A percentile compares a stretch with the other conserved stretches of the same genome.
These are phyloP conservation scores for Diaporthe vaccinii DNA, from an alignment of 2,329 filamentous ascomycete species.

Conservation along the genomic window DNA sequence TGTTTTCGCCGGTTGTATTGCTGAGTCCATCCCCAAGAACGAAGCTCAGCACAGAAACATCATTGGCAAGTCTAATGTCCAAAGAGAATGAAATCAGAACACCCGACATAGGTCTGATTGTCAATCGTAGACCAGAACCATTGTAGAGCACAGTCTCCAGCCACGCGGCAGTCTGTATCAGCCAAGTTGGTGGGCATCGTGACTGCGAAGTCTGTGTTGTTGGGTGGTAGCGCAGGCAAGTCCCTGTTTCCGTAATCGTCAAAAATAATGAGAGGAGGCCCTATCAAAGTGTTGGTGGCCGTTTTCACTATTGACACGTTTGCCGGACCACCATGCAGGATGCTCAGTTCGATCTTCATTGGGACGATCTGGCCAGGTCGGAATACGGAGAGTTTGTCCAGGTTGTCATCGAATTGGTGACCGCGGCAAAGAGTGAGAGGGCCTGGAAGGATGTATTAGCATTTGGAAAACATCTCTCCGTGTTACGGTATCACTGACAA, in stretches of 20 bases:
- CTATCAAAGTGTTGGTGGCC: conserved; percentile 23
- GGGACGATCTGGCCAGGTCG: conserved; percentile 33
- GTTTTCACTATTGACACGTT: conserved; percentile 34
- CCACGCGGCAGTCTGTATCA: conserved; percentile 16
- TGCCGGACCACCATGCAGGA: conserved; percentile 31
- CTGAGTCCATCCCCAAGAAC: not conserved
- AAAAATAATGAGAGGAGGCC: conserved; percentile 25
- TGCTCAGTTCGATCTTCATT: conserved; percentile 23
- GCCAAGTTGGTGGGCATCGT: conserved; percentile 29
- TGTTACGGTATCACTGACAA: not conserved
- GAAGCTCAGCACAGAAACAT: not conserved
- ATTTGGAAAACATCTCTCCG: too few species aligned
- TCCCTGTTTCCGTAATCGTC: conserved; percentile 31
- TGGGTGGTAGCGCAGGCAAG: conserved; percentile 22
- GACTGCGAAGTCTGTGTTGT: conserved; percentile 33
- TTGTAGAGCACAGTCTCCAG: conserved; percentile 30
- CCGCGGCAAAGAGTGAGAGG: conserved; percentile 33
- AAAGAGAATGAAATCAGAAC: conserved; percentile 34
- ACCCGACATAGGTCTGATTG: conserved; percentile 32
- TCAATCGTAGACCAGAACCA: conserved; percentile 36
- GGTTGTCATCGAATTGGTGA: conserved; percentile 31
- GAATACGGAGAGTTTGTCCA: conserved; percentile 28
- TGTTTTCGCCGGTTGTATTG: not conserved
- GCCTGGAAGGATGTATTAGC: not conserved
- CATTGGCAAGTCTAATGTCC: not conserved